Evolutionary conservation across 106 monocot species (phyloP).

Genomic region (Narthecium ossifragum): DNA sequence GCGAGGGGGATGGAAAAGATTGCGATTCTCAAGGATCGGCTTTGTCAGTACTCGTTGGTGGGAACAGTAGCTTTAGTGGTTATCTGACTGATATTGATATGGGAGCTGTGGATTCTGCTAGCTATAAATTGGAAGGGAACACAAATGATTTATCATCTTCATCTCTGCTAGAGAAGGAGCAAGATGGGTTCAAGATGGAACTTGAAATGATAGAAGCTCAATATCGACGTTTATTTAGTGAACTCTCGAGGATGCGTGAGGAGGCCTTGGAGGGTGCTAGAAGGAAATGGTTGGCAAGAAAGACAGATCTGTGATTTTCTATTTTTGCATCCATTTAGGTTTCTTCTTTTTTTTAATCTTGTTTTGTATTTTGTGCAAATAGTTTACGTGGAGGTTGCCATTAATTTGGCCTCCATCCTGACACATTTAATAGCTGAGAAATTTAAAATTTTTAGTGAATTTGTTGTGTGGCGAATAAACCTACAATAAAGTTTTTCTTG

Average conservation of each 20-base stretch:
- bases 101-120: constrained; percentile 9
- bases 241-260: constrained; percentile 47
- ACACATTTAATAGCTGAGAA: too few relatives aligned
- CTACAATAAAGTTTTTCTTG: too few relatives aligned
- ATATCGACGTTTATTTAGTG: constrained; percentile 30
- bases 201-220: constrained; percentile 49
- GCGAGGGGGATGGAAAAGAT: constrained; percentile 10
- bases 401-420: too few relatives aligned
- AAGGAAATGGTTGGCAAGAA: constrained; percentile 40
- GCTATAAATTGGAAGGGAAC: constrained; percentile 11
- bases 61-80: constrained; percentile 31
- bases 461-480: too few relatives aligned
- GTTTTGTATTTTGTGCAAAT: constrained; percentile 3
- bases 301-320: constrained; percentile 26
- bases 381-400: too few relatives aligned
- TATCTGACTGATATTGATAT: constrained; percentile 32
- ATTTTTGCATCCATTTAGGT: neutral
- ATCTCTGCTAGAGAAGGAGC: constrained; percentile 13
- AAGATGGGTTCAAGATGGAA: constrained; percentile 37
- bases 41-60: constrained; percentile 27
- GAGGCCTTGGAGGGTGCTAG: constrained; percentile 41
- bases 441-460: too few relatives aligned
- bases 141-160: constrained; percentile 1
- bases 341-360: neutral
- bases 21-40: constrained; percentile 32